Evolutionary conservation across 108 stramenopile species (phyloP).

Genomic region (Skeletonema menzelii): DNA sequence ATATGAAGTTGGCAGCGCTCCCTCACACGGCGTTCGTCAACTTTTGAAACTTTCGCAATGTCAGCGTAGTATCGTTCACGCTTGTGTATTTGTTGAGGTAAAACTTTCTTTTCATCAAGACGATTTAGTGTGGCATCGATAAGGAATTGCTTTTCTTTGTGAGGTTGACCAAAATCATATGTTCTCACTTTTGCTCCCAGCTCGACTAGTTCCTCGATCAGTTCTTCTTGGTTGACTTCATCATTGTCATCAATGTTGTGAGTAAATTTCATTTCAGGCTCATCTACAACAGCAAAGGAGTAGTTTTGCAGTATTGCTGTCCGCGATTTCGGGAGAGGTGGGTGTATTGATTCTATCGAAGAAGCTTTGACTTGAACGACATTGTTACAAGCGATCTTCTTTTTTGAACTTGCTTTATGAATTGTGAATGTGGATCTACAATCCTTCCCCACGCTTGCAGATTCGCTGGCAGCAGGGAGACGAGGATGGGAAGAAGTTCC

Average conservation of each 20-base stretch:
- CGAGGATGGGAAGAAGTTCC: background rate
- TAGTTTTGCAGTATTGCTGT: slow-evolving; percentile 43
- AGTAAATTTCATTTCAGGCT: slow-evolving; percentile 48
- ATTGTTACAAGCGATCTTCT: background rate
- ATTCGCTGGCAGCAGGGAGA: background rate
- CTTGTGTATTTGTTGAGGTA: slow-evolving; percentile 3
- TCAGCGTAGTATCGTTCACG: background rate
- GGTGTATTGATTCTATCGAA: slow-evolving; percentile 30
- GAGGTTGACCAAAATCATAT: slow-evolving; percentile 45
- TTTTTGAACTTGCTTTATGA: background rate
- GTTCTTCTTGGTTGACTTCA: slow-evolving; percentile 36
- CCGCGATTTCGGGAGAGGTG: slow-evolving; percentile 29
- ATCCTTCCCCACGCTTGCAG: background rate
- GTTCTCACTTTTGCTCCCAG: slow-evolving; percentile 23
- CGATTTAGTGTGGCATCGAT: slow-evolving; percentile 32
- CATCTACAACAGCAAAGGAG: slow-evolving; percentile 41
- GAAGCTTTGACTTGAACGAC: background rate
- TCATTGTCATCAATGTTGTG: slow-evolving; percentile 85
- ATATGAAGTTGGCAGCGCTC: background rate
- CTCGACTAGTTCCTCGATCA: slow-evolving; percentile 51
- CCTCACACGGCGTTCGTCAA: background rate
- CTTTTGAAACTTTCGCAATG: background rate
- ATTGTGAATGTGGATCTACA: background rate
- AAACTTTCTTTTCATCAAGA: slow-evolving; percentile 10
- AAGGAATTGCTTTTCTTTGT: slow-evolving; percentile 26